Base-by-base conservation (phyloP, 768 basidiomycete species). In the Trametes sanguinea region DNA sequence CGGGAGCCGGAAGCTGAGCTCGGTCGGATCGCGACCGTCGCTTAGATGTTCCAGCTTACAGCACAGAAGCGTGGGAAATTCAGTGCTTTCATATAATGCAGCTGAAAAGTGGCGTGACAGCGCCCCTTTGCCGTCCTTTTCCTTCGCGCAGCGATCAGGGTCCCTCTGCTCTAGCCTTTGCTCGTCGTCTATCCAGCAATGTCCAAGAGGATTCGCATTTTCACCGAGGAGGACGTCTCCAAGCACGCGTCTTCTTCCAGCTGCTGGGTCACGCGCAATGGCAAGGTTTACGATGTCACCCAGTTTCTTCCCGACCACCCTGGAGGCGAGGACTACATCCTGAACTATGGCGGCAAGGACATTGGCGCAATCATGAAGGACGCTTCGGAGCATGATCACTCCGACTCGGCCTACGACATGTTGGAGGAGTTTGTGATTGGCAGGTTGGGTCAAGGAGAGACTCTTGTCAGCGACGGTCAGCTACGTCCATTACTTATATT, bases 251-350 rank as follows among this genome's bases (percentile, higher is more conserved):
- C 81, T 4, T 54, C 79, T 1, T 66, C 75, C 1, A 91, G 85
- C 66, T 94, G 92, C 73, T 98, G 94, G 92, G 78, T 98, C 52
- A 81, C 89, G 2, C 86, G 85, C 72, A 79, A 79, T 61, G 89
- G 88, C 69, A 90, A 87, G 70, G 92, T 99, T 27, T 98, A 95
- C 80, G 88, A 99, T 71, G 86, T 98, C 54, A 88, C 95, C 3
- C 66, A 69, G 3, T 98, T 98, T 76, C 76, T 95, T 2, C 69
- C 82, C 54, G 95, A 96, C 78, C 95, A 97, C 72, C 94, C 95
- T 10, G 96, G 96, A 65, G 95, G 95, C 3, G 96, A 98, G 74
- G 95, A 98, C 72, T 76, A 94, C 64, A 85, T 99, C 67, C 76
- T 95, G 42, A 77, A 85, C 46, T 82, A 89, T 74, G 96, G 91